Base-by-base conservation (phyloP, 176 grass and related monocot species). In the Raddia guianensis region DNA sequence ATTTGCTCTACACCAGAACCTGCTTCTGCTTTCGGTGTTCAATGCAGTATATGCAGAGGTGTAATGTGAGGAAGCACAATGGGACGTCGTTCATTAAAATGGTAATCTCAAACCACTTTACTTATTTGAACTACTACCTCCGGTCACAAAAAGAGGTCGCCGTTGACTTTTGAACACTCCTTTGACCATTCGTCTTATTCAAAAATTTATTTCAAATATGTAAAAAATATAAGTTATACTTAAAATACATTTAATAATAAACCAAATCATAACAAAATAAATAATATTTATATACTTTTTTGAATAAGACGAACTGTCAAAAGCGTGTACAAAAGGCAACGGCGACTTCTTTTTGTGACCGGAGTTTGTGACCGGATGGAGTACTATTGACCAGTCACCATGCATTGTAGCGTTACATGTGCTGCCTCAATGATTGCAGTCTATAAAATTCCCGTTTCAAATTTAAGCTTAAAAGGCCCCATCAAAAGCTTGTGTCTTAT, bases 91-190 rank as follows among this genome's bases (percentile, higher is more conserved):
- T 13, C 15, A 37, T 21, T 35, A 27, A 81, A 84, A 77, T 66
- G 83, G 87, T 85, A 75, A 13, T 71, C 48, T 77, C 11, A 65
- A 66, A 27, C 57, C 15, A 3, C 52, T 70, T 73, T 66, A 19
- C 43, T 49, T 78, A 34, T 57, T 60, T 60, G 19, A 75, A 11
- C 73, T 59, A 61, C 46, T 71, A 27, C 27, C 27, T 27, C 1
- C 1, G 27, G 27, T 27, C 27, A 27, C 1, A 27, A 27, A 27
- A 27, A 27, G 1, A 27, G 1, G 27, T 27, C 27, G 27, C 1
- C 27, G 0, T 27, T 27, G 27, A 27, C 27, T 27, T 27, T 27
- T 27, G 27, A 27, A 27, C 27, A 27, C 27, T 27, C 27, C 1
- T 27, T 27, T 27, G 27, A 27, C 27, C 27, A 27, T 27, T 27